A percentile compares a stretch with the other conserved stretches of the same genome.
Evolutionary conservation across 1,284 basidiomycete genomes (phyloP).

Genomic region (Melampsora abietis-canadensis): DNA sequence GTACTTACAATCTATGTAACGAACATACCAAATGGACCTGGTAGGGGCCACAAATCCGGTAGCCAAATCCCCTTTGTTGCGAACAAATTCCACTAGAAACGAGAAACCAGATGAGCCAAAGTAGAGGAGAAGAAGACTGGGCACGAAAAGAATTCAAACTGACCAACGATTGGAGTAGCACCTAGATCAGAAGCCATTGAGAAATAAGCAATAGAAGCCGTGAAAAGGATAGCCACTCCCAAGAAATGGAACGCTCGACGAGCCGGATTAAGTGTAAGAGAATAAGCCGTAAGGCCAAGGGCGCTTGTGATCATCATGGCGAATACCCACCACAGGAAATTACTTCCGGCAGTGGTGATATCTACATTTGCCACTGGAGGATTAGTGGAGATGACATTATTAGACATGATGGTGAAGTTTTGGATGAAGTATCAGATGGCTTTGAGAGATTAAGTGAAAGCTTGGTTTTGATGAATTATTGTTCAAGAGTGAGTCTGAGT

Average conservation of each 20-base stretch:
- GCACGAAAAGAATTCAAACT: slow-evolving; percentile 57
- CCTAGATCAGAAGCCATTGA: slow-evolving; percentile 65
- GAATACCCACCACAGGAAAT: slow-evolving; percentile 58
- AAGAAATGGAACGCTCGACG: slow-evolving; percentile 44
- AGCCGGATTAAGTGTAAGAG: slow-evolving; percentile 53
- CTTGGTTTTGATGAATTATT: too few species aligned
- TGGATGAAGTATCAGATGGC: too few species aligned
- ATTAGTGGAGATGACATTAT: too few species aligned
- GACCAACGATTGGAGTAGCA: slow-evolving; percentile 58
- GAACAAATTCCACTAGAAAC: slow-evolving; percentile 43
- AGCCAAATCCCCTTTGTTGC: slow-evolving; percentile 47
- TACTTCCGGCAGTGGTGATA: slow-evolving; percentile 51
- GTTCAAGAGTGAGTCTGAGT: too few species aligned
- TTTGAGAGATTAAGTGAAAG: too few species aligned
- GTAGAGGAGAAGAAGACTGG: too few species aligned
- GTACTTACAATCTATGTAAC: slow-evolving; percentile 60
- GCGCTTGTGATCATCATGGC: slow-evolving; percentile 51
- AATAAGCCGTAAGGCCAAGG: slow-evolving; percentile 49
- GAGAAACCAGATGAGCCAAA: not conserved
- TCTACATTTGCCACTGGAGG: too few species aligned
- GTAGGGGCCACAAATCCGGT: slow-evolving; percentile 49
- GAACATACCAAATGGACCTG: slow-evolving; percentile 62
- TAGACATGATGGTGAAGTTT: too few species aligned
- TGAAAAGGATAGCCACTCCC: slow-evolving; percentile 48
- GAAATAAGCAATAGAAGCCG: slow-evolving; percentile 57